Evolutionary conservation across 2,329 filamentous ascomycete genomes (phyloP), one percentile per base, ranked within the genome.

Genomic region (Teratosphaeria epicoccoides): DNA sequence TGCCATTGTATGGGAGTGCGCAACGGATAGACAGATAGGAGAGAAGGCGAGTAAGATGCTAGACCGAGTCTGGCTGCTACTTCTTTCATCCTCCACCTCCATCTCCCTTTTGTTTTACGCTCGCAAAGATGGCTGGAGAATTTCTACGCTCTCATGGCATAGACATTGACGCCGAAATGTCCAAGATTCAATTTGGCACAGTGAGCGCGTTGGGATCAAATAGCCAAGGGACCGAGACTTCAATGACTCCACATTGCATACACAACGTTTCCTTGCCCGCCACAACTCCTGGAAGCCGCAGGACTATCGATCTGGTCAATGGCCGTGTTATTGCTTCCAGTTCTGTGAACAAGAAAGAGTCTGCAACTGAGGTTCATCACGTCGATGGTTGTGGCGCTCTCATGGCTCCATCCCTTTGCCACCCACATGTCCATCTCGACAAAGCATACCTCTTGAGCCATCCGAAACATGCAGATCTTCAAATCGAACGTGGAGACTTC

Each of bases 371-470:
- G 43, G 29, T 10, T 4, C 4, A 17, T 22, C 33, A n/a, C 33
- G 40, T 80, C 47, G 59, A 75, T 55, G 71, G 67, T 17, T 50
- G 58, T 22, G 66, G 65, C 47, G 63, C 70, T 24, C 66, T 80
- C 1, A 59, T 80, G 10, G 67, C 71, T 20, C 80, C 81, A 3
- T 74, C 76, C 7, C 73, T 88, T 2, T 86, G 83, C 57, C 85
- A 88, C 61, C 83, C 84, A 6, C 84, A 88, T 58, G 79, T 88
- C 48, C 85, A 88, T 61, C 73, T 88, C 24, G 85, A 88, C 66
- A 84, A 84, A 61, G 75, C 79, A 37, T 84, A 79, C 58, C 67
- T 84, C 24, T 71, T 84, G 9, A 79, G 73, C 20, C 73, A 80
- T 57, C 75, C 77, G 4, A 76, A 75, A 60, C 85, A 82, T 66